Base-by-base conservation (phyloP, 768 basidiomycete species). In the Paxillus ammoniavirescens region DNA sequence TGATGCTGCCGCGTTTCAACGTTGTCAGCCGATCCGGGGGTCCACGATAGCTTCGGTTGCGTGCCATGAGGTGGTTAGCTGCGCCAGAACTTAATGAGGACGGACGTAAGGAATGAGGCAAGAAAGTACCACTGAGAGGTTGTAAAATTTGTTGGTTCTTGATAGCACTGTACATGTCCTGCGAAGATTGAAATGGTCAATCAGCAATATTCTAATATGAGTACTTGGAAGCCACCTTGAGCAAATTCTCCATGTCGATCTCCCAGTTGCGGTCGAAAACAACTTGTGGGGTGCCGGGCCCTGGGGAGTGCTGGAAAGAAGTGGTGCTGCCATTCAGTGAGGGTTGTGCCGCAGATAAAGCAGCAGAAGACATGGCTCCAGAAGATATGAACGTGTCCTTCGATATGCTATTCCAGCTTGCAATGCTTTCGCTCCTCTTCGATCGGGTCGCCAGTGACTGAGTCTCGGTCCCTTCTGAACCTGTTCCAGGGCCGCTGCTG, bases 101-200 rank as follows among this genome's bases (percentile, higher is more conserved):
- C 40, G 75, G 76, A 4, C 5, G 26, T 13, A 83, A 84, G 8
- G 78, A 63, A 42, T 83, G 77, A 49, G 64, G 57, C 45, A 63
- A 53, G 28, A 60, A 59, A 57, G 73, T 74, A 54, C 75, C 78
- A 54, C 76, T 79, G 26, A 86, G 70, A 2, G 94, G 94, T 58
- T 95, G 90, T 37, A 95, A 71, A 58, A 98, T 95, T 67, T 94
- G 91, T 61, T 94, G 90, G 38, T 78, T 82, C 74, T 95, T 94
- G 72, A 98, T 86, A 8, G 93, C 87, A 61, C 78, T 82, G 75
- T 94, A 99, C 81, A 99, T 96, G 65, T 99, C 97, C 91, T 95
- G 59, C 1, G 23, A 21, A 14, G 17, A 40, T 26, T 33, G 14
- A 5, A 21, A 46, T 8, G 48, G 6, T 31, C 31, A 9, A 49